Conservation (phyloP, 306 rosid genomes). For the Vigna hirtella region DNA sequence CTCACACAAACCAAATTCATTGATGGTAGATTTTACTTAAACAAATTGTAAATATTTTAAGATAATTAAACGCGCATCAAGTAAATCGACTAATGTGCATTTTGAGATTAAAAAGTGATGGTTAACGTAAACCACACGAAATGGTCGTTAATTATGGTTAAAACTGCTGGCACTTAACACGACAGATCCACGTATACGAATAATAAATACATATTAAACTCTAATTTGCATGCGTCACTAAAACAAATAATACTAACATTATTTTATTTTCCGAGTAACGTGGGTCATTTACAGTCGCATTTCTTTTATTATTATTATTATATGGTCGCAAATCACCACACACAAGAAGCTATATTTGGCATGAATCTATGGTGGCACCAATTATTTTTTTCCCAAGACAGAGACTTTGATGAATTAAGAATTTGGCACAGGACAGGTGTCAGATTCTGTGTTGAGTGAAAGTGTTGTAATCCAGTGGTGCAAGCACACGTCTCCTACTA, state of each 20-base stretch:
- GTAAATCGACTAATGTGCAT: too few relatives aligned
- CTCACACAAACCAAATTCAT: too few relatives aligned
- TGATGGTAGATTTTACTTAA: too few relatives aligned
- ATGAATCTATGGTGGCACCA: constrained; percentile 19
- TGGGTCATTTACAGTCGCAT: constrained; percentile 18
- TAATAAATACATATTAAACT: neutral
- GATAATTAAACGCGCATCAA: too few relatives aligned
- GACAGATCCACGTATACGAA: neutral
- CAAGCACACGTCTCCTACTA: neutral
- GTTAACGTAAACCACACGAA: neutral
- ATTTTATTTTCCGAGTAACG: constrained; percentile 15
- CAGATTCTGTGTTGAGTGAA: neutral
- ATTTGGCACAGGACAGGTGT: constrained; percentile 15
- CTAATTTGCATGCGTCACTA: neutral
- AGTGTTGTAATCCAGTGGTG: neutral
- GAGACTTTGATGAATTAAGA: constrained; percentile 25
- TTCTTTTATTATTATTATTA: neutral
- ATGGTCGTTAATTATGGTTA: neutral
- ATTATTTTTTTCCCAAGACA: neutral
- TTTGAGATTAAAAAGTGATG: too few relatives aligned
- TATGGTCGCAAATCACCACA: neutral
- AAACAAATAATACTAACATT: neutral
- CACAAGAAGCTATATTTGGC: neutral
- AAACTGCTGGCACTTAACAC: neutral
- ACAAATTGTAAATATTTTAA: too few relatives aligned